Percentiles rank a stretch among this genome's conserved stretches.
Evolutionary conservation across 352 stramenopile genomes (phyloP).

Genomic region (Phytophthora sansomeana): DNA sequence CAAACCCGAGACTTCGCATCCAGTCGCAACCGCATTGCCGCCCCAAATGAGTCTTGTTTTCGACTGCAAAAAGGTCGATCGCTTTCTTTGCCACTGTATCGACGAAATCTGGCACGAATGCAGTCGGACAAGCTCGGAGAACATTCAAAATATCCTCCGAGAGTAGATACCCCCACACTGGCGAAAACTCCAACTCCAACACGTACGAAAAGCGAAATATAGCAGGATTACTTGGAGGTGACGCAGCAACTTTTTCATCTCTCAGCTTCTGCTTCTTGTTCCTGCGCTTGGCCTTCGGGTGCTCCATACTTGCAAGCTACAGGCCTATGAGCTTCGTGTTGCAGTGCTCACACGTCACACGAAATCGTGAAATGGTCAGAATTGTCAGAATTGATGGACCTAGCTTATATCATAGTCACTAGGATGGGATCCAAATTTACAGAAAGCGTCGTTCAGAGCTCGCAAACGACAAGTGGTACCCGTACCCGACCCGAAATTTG

Average conservation of each 20-base stretch:
- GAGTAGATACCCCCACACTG: conserved; percentile 23
- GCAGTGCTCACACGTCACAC: conserved; percentile 20
- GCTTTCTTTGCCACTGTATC: conserved; percentile 13
- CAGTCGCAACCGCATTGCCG: conserved; percentile 11
- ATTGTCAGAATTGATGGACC: too few species aligned
- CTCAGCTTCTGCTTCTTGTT: conserved; percentile 26
- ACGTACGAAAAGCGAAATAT: conserved; percentile 19
- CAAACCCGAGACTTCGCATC: conserved; percentile 17
- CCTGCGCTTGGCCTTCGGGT: background rate
- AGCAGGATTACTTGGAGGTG: too few species aligned
- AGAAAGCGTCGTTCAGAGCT: too few species aligned
- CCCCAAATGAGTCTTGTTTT: conserved; percentile 11
- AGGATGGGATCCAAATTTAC: too few species aligned
- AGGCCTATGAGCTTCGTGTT: background rate
- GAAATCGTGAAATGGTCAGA: too few species aligned
- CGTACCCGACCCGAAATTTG: too few species aligned
- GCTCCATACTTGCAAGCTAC: too few species aligned
- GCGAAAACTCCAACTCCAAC: conserved; percentile 8
- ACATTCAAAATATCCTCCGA: conserved; percentile 9
- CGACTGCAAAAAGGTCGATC: conserved; percentile 18
- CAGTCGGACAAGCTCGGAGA: conserved; percentile 5
- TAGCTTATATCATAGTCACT: too few species aligned
- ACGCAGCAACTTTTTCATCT: too few species aligned
- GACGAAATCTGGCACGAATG: conserved; percentile 12
- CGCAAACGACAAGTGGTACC: too few species aligned